Base-by-base conservation (phyloP, 352 stramenopile genomes). In the Lagenidium giganteum region DNA sequence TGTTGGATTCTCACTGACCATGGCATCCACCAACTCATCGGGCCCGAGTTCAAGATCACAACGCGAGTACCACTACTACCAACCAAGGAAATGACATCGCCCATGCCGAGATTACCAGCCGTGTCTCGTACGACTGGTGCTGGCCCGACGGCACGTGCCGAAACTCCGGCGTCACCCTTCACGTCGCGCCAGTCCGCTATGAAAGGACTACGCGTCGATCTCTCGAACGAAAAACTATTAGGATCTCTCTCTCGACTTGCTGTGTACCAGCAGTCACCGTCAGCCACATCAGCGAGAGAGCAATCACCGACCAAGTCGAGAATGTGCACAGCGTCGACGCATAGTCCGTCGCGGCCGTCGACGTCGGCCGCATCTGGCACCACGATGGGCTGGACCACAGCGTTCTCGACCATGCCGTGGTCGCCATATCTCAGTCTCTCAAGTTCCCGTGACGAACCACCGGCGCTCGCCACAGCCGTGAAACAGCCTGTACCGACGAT, bases 1-100 rank as follows among this genome's bases (percentile, higher is more conserved):
- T 88, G 70, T 39, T 86, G 76, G 76, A 65, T 88, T 21, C 54
- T 88, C 41, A 86, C 76, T 3, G 67, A 84, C 1, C 53, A 64
- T 11, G 72, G 72, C 13, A 66, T 88, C 28, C 58, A 79, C 34
- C 56, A 62, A 8, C 57, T 86, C 16, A 81, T 88, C 20, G 76
- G 76, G 1, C 70, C 72, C 3, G 70, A 86, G 49, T 88, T 82
- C 31, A 47, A 53, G 33, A 64, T 88, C 25, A 76, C 66, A 1
- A 78, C 76, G 2, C 66, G 76, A 11, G 25, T 71, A 0, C 35
- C 67, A 4, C 51, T 88, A 14, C 46, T 74, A 0, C 70, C 68
- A 18, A 24, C 32, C 0, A 24, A 27, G 11, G 33, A 51, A 8
- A 42, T 53, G 5, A 34, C 45, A 20, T 42, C 54, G 2, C 40